phyloP scores from a whole-genome alignment of 495 filamentous ascomycete genomes.

The Hypoxylon rickii region DNA sequence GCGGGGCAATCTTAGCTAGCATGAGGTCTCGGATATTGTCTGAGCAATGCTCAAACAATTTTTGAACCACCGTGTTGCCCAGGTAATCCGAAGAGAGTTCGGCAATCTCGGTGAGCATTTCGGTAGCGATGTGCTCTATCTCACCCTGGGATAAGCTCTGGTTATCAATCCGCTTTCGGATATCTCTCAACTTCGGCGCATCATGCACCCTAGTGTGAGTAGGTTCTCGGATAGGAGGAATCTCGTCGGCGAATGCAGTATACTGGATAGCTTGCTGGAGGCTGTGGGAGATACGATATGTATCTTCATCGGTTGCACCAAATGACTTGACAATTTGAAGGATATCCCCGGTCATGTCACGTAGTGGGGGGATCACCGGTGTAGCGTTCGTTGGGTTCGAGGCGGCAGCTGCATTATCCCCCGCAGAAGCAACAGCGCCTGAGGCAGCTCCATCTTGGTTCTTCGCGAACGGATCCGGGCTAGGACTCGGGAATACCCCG shows the following conservation, averaged over 20 bases:
- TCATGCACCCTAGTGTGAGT: slow-evolving; percentile 91
- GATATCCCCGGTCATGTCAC: slow-evolving; percentile 80
- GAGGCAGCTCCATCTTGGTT: slow-evolving; percentile 51
- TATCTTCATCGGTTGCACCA: slow-evolving; percentile 82
- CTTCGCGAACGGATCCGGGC: slow-evolving; percentile 78
- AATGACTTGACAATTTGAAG: slow-evolving; percentile 85
- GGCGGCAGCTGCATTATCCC: slow-evolving; percentile 35
- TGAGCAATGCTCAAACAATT: slow-evolving; percentile 94
- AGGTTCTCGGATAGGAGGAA: slow-evolving; percentile 86
- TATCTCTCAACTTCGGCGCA: slow-evolving; percentile 92
- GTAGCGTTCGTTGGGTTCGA: slow-evolving; percentile 51
- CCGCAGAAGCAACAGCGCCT: slow-evolving; percentile 51
- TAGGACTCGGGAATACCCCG: slow-evolving; percentile 89
- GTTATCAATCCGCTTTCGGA: slow-evolving; percentile 96
- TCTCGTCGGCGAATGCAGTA: slow-evolving; percentile 75
- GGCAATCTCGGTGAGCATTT: slow-evolving; percentile 95
- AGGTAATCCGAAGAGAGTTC: slow-evolving; percentile 94
- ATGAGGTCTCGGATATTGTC: slow-evolving; percentile 89
- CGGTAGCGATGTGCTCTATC: slow-evolving; percentile 87
- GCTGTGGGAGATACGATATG: slow-evolving; percentile 68
- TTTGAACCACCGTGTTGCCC: slow-evolving; percentile 99
- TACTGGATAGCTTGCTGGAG: slow-evolving; percentile 78
- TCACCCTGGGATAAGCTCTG: slow-evolving; percentile 81
- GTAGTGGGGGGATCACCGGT: slow-evolving; percentile 71
- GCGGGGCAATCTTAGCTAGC: slow-evolving; percentile 84